These are phyloP conservation scores for Musa acuminata DNA, from an alignment of 176 grass and related monocot genomes.

Conservation along the genomic window DNA sequence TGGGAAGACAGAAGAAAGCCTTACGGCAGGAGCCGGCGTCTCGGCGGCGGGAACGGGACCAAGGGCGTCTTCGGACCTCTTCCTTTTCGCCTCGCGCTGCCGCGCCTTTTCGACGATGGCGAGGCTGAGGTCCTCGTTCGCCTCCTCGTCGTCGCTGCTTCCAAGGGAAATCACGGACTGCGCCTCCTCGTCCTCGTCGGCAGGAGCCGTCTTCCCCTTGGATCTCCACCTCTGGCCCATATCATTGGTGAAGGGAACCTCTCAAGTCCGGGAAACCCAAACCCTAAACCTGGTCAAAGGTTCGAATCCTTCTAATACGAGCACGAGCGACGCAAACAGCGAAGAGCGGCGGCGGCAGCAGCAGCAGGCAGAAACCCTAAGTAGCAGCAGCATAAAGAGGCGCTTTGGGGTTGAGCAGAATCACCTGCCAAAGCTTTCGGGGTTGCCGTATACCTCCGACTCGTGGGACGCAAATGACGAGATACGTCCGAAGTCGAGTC, in stretches of 20 bases:
- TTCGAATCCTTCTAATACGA: not conserved
- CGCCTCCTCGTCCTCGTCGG: constrained; percentile 10
- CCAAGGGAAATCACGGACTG: not conserved
- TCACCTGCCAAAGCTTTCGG: no score
- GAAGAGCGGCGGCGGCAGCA: not conserved
- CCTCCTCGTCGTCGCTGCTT: constrained; percentile 55
- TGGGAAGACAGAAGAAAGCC: constrained; percentile 13
- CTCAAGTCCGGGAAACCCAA: not conserved
- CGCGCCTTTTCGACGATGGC: constrained; percentile 58
- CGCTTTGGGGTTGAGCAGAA: no score
- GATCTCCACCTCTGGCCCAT: constrained; percentile 44
- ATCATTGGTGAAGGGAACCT: not conserved
- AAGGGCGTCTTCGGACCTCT: constrained; percentile 1
- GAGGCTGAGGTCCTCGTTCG: constrained; percentile 81
- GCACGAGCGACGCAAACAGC: not conserved
- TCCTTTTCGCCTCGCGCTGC: constrained; percentile 28
- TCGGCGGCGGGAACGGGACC: not conserved
- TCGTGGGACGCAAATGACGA: no score
- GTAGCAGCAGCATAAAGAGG: no score
- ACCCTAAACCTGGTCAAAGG: not conserved
- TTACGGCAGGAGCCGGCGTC: not conserved
- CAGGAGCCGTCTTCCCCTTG: constrained; percentile 34
- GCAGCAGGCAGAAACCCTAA: not conserved
- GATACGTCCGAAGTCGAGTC: no score
- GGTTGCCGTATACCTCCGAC: no score